Base-by-base conservation (phyloP, 768 basidiomycete genomes). In the Hydnum rufescens region DNA sequence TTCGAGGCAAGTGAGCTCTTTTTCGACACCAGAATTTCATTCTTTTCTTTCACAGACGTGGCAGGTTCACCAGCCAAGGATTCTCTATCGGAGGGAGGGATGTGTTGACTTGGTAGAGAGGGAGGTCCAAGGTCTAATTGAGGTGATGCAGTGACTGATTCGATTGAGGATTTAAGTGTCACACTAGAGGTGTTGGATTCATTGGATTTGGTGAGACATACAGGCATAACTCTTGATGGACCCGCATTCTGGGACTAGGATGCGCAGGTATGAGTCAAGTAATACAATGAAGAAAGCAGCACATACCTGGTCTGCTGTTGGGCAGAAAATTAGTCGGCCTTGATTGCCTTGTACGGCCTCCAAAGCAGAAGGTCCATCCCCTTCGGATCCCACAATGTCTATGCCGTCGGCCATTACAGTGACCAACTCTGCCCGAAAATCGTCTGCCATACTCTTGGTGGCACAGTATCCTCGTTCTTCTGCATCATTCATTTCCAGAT, bases 401-500 rank as follows among this genome's bases (percentile, higher is more conserved):
- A 64, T 67, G 6, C 58, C 64, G 0, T 60, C 63, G 3, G 61
- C 62, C 18, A 66, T 64, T 36, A 65, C 63, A 49, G 67, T 63
- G 31, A 74, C 76, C 60, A 95, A 68, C 59, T 87, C 84, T 56
- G 68, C 69, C 56, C 77, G 66, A 54, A 93, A 77, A 58, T 84
- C 82, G 53, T 84, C 82, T 3, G 74, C 77, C 57, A 77, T 72
- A 53, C 71, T 71, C 54, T 79, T 70, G 1, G 74, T 76, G 51
- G 71, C 70, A 5, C 63, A 68, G 58, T 73, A 67, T 53, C 79
- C 74, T 57, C 86, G 71, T 3, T 75, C 75, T 68, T 82, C 78
- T 0, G 88, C 92, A 44, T 90, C 82, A 64, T 95, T 96, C 95
- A 97, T 96, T 57, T 77, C 74, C 63, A 95, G 83, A 5, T 96